Percentiles rank a stretch among this genome's conserved stretches.
phyloP scores from a whole-genome alignment of 1,284 basidiomycete genomes.

The Caloboletus firmus region DNA sequence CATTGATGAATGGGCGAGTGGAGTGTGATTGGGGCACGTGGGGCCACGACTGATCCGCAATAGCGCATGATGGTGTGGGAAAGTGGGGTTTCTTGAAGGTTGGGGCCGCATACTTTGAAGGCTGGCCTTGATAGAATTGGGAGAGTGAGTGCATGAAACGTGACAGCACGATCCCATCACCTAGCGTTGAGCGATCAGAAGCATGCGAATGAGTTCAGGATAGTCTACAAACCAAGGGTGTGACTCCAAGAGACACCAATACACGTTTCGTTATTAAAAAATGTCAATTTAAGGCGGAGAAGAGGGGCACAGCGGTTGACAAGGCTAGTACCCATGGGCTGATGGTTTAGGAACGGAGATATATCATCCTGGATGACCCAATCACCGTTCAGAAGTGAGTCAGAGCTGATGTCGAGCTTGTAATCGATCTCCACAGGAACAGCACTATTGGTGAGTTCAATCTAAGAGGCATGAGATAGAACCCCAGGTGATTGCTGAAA shows the following conservation, averaged over 20 bases:
- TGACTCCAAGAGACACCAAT: conserved; percentile 37
- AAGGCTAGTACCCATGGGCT: too few species aligned
- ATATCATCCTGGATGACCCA: too few species aligned
- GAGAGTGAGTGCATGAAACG: conserved; percentile 29
- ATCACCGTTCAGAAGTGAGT: too few species aligned
- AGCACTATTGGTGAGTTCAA: too few species aligned
- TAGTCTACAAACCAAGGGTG: conserved; percentile 8
- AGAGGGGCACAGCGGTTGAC: too few species aligned
- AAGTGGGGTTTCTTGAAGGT: conserved; percentile 23
- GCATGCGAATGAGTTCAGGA: background rate
- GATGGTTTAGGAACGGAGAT: too few species aligned
- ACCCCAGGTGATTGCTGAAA: too few species aligned
- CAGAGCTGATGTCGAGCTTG: too few species aligned
- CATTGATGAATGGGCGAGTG: too few species aligned
- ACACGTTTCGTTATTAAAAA: conserved; percentile 23
- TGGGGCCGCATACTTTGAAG: conserved; percentile 4
- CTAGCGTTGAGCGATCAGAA: background rate
- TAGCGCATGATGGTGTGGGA: conserved; percentile 1
- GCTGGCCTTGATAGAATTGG: conserved; percentile 20
- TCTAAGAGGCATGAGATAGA: too few species aligned
- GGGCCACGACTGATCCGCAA: background rate
- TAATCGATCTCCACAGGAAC: too few species aligned
- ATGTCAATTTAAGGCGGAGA: conserved; percentile 21
- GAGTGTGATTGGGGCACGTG: conserved; percentile 13
- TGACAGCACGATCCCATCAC: too few species aligned